phyloP scores from a whole-genome alignment of 805 yeast species.

The Yamadazyma akitaensis region DNA sequence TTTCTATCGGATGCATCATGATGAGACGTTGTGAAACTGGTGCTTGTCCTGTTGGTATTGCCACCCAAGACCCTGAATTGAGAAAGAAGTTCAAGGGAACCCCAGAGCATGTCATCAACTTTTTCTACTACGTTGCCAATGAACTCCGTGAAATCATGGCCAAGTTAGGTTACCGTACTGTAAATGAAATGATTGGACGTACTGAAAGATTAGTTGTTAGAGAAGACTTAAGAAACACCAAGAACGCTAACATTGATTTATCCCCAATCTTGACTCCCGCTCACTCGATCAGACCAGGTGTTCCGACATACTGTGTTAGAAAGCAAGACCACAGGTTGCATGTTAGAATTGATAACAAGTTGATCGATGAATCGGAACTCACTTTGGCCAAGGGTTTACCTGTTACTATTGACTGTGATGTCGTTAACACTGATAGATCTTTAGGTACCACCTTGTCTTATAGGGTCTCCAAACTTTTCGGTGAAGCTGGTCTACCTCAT shows the following conservation, averaged over 20 bases:
- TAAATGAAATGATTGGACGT: conserved; percentile 97
- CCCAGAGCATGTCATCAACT: conserved; percentile 97
- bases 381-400: conserved; percentile 97
- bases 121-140: conserved; percentile 90
- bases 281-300: conserved; percentile 94
- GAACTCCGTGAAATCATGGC: conserved; percentile 95
- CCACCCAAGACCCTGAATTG: conserved; percentile 94
- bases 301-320: conserved; percentile 86
- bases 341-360: conserved; percentile 90
- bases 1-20: conserved; percentile 97
- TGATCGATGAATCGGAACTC: conserved; percentile 92
- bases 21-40: conserved; percentile 84
- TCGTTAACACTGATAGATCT: conserved; percentile 94
- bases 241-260: conserved; percentile 87
- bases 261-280: conserved; percentile 96
- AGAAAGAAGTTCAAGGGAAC: conserved; percentile 93
- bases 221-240: conserved; percentile 80
- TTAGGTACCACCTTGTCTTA: conserved; percentile 93
- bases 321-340: conserved; percentile 94
- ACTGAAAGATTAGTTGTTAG: conserved; percentile 86
- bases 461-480: conserved; percentile 88
- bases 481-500: conserved; percentile 90
- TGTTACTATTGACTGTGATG: conserved; percentile 88
- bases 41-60: conserved; percentile 98
- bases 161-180: conserved; percentile 87